Percentiles rank a stretch among this genome's conserved stretches.
phyloP scores from a whole-genome alignment of 2,329 filamentous ascomycete species.

The Fusarium mangiferae region DNA sequence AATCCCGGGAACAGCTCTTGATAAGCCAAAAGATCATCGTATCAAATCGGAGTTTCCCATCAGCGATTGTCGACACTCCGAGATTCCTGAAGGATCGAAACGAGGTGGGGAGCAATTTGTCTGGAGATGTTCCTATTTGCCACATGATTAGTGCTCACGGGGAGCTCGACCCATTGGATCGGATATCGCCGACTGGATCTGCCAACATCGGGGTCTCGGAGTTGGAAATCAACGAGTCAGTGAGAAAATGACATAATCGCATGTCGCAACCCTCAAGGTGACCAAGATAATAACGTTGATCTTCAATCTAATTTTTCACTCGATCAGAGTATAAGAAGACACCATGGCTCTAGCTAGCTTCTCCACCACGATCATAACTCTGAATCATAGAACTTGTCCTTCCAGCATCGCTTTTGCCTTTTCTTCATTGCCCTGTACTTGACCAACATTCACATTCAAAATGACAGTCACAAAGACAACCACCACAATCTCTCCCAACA shows the following conservation, averaged over 20 bases:
- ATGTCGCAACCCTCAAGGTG: neutral
- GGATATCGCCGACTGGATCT: neutral
- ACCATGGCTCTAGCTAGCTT: neutral
- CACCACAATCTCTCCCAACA: conserved; percentile 5
- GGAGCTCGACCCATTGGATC: neutral
- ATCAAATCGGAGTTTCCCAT: neutral
- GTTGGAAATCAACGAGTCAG: conserved; percentile 5
- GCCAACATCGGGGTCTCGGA: conserved; percentile 4
- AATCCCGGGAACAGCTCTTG: neutral
- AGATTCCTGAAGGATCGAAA: neutral
- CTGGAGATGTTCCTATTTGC: conserved; percentile 15
- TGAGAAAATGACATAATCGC: conserved; percentile 2
- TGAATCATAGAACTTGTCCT: neutral
- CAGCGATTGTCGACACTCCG: neutral
- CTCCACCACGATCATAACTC: neutral
- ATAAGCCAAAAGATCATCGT: neutral
- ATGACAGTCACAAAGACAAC: conserved; percentile 23
- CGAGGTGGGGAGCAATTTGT: neutral
- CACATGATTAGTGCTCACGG: accelerated
- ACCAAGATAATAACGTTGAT: neutral
- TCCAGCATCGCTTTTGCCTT: neutral
- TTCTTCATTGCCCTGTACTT: neutral
- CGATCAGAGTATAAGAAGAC: neutral
- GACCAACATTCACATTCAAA: neutral
- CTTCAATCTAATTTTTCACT: neutral